Base-by-base conservation (phyloP, 306 rosid genomes). In the Dalbergia oliveri region DNA sequence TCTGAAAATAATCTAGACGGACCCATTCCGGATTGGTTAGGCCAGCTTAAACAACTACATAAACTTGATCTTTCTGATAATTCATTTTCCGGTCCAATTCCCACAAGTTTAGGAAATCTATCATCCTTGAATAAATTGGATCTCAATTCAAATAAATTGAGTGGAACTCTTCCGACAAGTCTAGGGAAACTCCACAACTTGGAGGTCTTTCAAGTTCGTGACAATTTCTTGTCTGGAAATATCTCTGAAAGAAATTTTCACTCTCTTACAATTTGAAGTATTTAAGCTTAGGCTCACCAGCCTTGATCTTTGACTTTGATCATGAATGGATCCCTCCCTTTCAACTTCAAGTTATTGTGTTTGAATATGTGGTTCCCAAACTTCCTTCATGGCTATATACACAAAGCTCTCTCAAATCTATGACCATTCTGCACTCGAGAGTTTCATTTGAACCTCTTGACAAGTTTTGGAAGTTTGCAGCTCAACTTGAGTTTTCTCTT, bases 321-420 rank as follows among this genome's bases (percentile, higher is more conserved):
- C 31, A 1, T 26, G 31, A 26, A 26, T 26, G 31, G 31, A 2
- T 26, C 31, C 31, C 31, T 33, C 50, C 86, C 0, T 79, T 82
- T 6, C 66, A 65, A 50, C 67, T 86, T 54, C 3, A 4, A 34
- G 4, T 0, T 11, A 12, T 82, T 49, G 0, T 0, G 6, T 69
- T 86, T 35, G 67, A 72, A 31, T 14, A n/a, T 43, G 7, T 70
- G 6, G 50, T 76, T 63, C 76, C 79, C 4, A 69, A 37, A 13
- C 74, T 84, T 76, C 87, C 85, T 14, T 12, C 7, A 4, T 84
- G 82, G 82, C 79, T 84, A 37, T 16, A 56, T 49, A 69, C 79
- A 54, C 67, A 80, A 4, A 18, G 16, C 56, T 41, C 41, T 75
- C 4, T 12, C 0, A 16, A 34, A 0, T 0, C 23, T 19, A 11